A percentile compares a stretch with the other conserved stretches of the same genome.
These are phyloP conservation scores for Brassica balearica DNA, from an alignment of 441 rosid genomes.

Conservation along the genomic window DNA sequence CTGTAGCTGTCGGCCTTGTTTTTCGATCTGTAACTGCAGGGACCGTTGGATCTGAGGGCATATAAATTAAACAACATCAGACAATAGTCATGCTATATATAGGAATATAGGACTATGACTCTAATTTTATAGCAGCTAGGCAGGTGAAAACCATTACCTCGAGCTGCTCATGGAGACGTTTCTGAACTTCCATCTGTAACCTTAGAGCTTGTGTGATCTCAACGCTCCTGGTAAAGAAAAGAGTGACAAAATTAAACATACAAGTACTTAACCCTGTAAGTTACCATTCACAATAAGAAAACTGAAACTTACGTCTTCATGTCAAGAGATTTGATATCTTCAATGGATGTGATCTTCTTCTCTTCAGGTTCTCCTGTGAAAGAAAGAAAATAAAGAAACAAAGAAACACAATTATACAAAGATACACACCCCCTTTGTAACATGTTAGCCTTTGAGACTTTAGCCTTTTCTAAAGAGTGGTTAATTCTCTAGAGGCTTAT, in stretches of 20 bases:
- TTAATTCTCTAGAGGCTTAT: constrained; percentile 20
- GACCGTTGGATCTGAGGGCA: constrained; percentile 47
- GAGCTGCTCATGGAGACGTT: constrained; percentile 94
- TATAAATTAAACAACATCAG: constrained; percentile 16
- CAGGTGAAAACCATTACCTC: constrained; percentile 59
- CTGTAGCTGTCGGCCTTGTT: constrained; percentile 53
- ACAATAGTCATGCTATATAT: not conserved
- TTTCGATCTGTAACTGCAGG: constrained; percentile 60
- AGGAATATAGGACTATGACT: not conserved
- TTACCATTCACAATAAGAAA: not conserved
- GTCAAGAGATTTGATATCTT: constrained; percentile 75
- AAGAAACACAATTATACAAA: constrained; percentile 21
- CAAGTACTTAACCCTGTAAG: not conserved
- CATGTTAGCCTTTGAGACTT: not conserved
- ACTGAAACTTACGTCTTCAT: constrained; percentile 68
- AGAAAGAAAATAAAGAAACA: constrained; percentile 1
- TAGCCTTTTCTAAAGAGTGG: not conserved
- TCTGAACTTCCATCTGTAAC: constrained; percentile 92
- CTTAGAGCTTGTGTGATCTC: constrained; percentile 87
- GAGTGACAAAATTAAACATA: not conserved
- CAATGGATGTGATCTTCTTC: constrained; percentile 58
- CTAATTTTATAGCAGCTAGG: no score
- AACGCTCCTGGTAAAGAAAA: constrained; percentile 55
- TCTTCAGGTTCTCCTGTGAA: constrained; percentile 68
- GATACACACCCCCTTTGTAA: constrained; percentile 9